These are phyloP conservation scores for Mortierella sp. DNA, from an alignment of 371 early-diverging fungal genomes.

Conservation along the genomic window DNA sequence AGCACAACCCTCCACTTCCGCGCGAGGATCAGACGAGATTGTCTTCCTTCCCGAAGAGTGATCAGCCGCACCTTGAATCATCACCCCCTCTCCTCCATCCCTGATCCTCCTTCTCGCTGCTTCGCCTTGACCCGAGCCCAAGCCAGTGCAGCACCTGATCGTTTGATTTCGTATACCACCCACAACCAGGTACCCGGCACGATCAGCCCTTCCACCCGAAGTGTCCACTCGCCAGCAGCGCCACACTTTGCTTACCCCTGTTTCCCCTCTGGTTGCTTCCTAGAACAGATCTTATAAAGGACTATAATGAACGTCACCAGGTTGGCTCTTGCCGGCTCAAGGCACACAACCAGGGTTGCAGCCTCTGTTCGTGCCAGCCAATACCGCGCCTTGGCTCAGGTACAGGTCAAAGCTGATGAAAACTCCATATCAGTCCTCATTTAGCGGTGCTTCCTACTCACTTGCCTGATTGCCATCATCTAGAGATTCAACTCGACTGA, in stretches of 20 bases:
- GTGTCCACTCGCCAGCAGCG: neutral
- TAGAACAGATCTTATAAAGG: slow-evolving; percentile 10
- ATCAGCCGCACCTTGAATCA: neutral
- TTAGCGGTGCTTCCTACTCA: too few relatives aligned
- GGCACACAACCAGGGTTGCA: slow-evolving; percentile 36
- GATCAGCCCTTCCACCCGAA: neutral
- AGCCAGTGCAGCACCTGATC: neutral
- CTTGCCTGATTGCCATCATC: neutral
- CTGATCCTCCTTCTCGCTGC: neutral
- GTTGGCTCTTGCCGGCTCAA: slow-evolving; percentile 42
- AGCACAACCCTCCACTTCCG: neutral
- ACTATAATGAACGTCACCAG: slow-evolving; percentile 50
- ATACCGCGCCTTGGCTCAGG: slow-evolving; percentile 52
- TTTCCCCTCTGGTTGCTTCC: neutral
- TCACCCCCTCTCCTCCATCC: slow-evolving; percentile 1
- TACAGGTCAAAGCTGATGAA: slow-evolving; percentile 2
- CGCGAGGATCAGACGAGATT: slow-evolving; percentile 1
- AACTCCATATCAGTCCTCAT: too few relatives aligned
- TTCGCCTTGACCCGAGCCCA: slow-evolving; percentile 1
- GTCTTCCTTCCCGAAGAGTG: neutral
- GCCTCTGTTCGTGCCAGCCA: slow-evolving; percentile 37
- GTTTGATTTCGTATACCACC: slow-evolving; percentile 7
- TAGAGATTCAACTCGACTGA: slow-evolving; percentile 51
- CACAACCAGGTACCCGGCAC: slow-evolving; percentile 2
- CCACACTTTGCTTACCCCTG: neutral